Percentiles rank a stretch among this genome's conserved stretches.
Evolutionary conservation across 352 stramenopile genomes (phyloP).

Genomic region (Phytophthora chlamydospora): DNA sequence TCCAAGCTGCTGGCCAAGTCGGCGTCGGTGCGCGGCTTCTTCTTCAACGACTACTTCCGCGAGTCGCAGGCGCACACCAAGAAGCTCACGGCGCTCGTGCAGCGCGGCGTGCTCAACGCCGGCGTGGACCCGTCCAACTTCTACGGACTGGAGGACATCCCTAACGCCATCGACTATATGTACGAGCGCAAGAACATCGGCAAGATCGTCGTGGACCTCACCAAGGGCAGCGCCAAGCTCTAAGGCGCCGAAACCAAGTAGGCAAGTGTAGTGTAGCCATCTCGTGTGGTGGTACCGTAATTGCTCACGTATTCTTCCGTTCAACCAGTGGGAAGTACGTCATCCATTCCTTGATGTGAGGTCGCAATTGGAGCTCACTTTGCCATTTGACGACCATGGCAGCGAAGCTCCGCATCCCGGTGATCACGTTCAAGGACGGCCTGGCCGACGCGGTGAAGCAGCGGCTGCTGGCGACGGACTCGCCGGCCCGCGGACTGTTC

Average conservation of each 20-base stretch:
- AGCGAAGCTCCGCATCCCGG: conserved; percentile 46
- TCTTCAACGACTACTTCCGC: conserved; percentile 49
- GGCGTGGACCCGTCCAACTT: conserved; percentile 56
- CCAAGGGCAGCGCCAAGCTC: conserved; percentile 36
- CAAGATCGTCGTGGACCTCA: conserved; percentile 83
- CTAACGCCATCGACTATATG: conserved; percentile 74
- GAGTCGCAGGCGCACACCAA: conserved; percentile 45
- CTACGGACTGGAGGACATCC: conserved; percentile 63
- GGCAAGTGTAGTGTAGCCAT: conserved; percentile 25
- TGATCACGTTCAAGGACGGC: conserved; percentile 59
- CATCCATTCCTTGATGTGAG: not conserved
- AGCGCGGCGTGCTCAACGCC: conserved; percentile 55
- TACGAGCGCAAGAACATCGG: conserved; percentile 81
- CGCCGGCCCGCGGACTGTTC: conserved; percentile 50
- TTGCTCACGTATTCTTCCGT: conserved; percentile 17
- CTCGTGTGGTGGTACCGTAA: conserved; percentile 1
- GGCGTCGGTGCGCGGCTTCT: conserved; percentile 58
- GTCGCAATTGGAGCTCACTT: conserved; percentile 2
- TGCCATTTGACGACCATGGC: conserved; percentile 20
- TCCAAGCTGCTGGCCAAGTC: conserved; percentile 45
- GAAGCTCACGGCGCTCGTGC: conserved; percentile 56
- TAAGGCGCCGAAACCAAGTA: conserved; percentile 12
- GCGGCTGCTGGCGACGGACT: conserved; percentile 33
- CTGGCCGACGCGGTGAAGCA: conserved; percentile 47
- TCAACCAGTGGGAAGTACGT: conserved; percentile 5